These are phyloP conservation scores for Carex arenaria DNA, from an alignment of 202 grass and related monocot species.

Conservation along the genomic window DNA sequence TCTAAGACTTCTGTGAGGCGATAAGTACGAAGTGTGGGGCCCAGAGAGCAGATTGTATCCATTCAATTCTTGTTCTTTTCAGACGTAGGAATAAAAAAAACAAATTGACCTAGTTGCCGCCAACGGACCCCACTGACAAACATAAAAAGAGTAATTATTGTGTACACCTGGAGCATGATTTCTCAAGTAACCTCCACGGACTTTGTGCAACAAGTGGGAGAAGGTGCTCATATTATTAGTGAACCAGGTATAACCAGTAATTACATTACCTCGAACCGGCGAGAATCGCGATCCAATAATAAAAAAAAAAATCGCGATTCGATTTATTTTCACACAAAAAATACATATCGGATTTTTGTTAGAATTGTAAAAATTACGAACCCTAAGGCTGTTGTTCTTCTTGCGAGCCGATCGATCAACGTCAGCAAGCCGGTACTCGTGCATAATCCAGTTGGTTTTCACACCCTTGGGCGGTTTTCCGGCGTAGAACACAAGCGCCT, in stretches of 20 bases:
- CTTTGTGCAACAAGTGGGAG: not conserved
- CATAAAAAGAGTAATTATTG: not conserved
- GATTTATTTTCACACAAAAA: not conserved
- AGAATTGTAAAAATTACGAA: not conserved
- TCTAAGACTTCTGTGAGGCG: not conserved
- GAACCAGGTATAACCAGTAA: not conserved
- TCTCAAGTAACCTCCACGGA: not conserved
- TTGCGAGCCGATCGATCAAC: constrained; percentile 70
- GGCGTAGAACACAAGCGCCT: constrained; percentile 82
- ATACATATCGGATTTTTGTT: not conserved
- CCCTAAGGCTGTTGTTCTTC: constrained; percentile 82
- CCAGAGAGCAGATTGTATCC: not conserved
- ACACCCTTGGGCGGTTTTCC: constrained; percentile 50
- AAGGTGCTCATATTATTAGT: not conserved
- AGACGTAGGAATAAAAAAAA: not conserved
- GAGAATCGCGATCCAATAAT: not conserved
- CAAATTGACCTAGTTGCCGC: constrained; percentile 5
- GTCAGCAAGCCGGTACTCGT: constrained; percentile 81
- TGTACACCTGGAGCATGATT: not conserved
- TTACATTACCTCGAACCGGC: not conserved
- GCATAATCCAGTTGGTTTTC: constrained; percentile 99
- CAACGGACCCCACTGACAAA: not conserved
- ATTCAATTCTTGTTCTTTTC: constrained; percentile 13
- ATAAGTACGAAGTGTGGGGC: constrained; percentile 11
- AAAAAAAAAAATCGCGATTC: not conserved